phyloP scores from a whole-genome alignment of 306 rosid genomes.

The Sicyos baderoa region DNA sequence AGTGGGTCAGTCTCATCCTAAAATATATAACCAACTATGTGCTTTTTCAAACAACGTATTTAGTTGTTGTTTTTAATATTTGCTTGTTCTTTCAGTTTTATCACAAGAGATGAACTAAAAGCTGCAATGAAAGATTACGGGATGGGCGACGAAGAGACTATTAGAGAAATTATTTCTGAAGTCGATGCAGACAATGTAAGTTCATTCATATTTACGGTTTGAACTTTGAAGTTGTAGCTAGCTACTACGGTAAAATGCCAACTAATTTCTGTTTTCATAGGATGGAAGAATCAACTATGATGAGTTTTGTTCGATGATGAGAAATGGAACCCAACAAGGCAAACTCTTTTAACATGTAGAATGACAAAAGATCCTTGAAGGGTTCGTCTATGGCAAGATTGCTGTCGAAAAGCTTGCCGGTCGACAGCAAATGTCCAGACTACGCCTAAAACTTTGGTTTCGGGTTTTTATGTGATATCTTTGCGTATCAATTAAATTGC shows the following conservation, averaged over 20 bases:
- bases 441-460: not conserved
- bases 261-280: constrained; percentile 28
- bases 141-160: constrained; percentile 69
- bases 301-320: constrained; percentile 85
- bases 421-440: not conserved
- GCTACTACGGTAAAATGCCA: not conserved
- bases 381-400: not conserved
- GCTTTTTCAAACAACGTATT: not conserved
- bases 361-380: not conserved
- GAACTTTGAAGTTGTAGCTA: not conserved
- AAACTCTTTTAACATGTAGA: constrained; percentile 38
- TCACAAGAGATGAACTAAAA: constrained; percentile 81
- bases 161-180: constrained; percentile 75
- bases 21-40: not conserved
- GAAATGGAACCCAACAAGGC: constrained; percentile 68
- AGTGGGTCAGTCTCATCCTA: constrained; percentile 53
- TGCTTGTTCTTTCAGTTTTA: constrained; percentile 41
- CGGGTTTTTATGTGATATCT: not conserved
- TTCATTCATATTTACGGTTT: not conserved
- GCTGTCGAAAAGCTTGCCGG: not conserved
- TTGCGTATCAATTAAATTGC: constrained; percentile 5
- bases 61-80: not conserved
- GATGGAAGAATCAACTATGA: constrained; percentile 87
- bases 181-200: constrained; percentile 83
- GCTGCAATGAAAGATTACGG: constrained; percentile 76